phyloP scores from a whole-genome alignment of 164 flowering plant genomes.

The Liriodendron chinense region DNA sequence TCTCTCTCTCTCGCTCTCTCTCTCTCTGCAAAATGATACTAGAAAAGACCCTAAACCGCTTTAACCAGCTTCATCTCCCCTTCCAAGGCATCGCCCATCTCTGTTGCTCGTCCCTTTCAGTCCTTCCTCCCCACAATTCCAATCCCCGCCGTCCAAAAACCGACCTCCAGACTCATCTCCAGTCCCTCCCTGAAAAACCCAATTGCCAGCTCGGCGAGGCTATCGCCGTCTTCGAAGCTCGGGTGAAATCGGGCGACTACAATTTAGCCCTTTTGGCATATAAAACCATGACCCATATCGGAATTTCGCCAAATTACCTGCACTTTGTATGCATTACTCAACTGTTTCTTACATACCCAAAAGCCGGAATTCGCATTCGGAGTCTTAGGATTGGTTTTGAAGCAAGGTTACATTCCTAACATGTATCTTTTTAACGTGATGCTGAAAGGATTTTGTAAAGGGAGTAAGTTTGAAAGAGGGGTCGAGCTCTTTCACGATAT shows the following conservation, averaged over 20 bases:
- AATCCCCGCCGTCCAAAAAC: slow-evolving; percentile 7
- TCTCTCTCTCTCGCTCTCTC: neutral
- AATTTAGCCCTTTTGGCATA: slow-evolving; percentile 43
- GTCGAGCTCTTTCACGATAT: slow-evolving; percentile 37
- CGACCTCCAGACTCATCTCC: slow-evolving; percentile 29
- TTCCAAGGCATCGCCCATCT: neutral
- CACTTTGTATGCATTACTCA: slow-evolving; percentile 41
- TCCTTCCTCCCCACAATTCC: neutral
- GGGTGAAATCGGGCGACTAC: slow-evolving; percentile 38
- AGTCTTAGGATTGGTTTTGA: slow-evolving; percentile 51
- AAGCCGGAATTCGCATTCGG: slow-evolving; percentile 41
- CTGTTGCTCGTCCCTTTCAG: neutral
- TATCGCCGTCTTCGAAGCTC: slow-evolving; percentile 30
- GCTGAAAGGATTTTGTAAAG: slow-evolving; percentile 52
- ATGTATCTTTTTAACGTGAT: slow-evolving; percentile 39
- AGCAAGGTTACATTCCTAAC: slow-evolving; percentile 48
- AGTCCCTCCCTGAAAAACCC: slow-evolving; percentile 38
- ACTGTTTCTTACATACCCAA: slow-evolving; percentile 37
- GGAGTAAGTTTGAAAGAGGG: slow-evolving; percentile 36
- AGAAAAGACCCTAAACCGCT: neutral
- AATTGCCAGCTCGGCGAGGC: slow-evolving; percentile 33
- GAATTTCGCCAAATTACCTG: slow-evolving; percentile 30
- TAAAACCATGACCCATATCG: slow-evolving; percentile 32
- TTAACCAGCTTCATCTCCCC: neutral
- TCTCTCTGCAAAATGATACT: neutral